A percentile compares a stretch with the other conserved stretches of the same genome.
Evolutionary conservation across 2,329 filamentous ascomycete species (phyloP).

Genomic region (Aureobasidium sp.): DNA sequence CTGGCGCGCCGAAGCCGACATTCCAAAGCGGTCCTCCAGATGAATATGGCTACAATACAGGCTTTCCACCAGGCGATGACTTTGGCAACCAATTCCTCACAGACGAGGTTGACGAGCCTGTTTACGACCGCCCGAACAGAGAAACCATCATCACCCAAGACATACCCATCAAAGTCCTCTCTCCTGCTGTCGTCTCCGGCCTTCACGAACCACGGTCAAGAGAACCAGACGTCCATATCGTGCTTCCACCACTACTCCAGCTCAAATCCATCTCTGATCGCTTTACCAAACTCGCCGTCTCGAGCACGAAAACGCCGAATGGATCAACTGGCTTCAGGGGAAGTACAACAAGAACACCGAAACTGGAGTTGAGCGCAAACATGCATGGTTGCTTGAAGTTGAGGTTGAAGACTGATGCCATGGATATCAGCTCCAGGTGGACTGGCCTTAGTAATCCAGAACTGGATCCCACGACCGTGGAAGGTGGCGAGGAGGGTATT

Average conservation of each 20-base stretch:
- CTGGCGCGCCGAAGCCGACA: conserved; percentile 16
- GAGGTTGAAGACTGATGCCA: conserved; percentile 70
- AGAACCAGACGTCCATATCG: conserved; percentile 90
- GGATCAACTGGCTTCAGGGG: conserved; percentile 27
- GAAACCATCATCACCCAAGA: conserved; percentile 94
- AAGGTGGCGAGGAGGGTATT: conserved; percentile 54
- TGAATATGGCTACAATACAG: background rate
- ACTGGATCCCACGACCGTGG: conserved; percentile 68
- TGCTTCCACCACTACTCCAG: conserved; percentile 76
- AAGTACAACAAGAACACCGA: conserved; percentile 37
- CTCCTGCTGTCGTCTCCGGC: conserved; percentile 75
- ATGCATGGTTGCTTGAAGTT: conserved; percentile 85
- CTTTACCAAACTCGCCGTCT: conserved; percentile 73
- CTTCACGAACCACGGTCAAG: conserved; percentile 86
- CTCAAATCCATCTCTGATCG: conserved; percentile 91
- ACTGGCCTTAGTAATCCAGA: conserved; percentile 77
- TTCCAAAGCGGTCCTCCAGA: background rate
- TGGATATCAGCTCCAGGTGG: conserved; percentile 83
- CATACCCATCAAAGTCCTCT: conserved; percentile 86
- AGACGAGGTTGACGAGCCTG: conserved; percentile 14
- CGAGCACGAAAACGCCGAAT: conserved; percentile 25
- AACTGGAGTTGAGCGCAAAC: conserved; percentile 82
- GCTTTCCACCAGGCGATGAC: background rate
- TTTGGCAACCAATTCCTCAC: background rate
- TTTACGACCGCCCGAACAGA: conserved; percentile 53